Evolutionary conservation across 495 filamentous ascomycete species (phyloP).

Genomic region (Tuber borchii): DNA sequence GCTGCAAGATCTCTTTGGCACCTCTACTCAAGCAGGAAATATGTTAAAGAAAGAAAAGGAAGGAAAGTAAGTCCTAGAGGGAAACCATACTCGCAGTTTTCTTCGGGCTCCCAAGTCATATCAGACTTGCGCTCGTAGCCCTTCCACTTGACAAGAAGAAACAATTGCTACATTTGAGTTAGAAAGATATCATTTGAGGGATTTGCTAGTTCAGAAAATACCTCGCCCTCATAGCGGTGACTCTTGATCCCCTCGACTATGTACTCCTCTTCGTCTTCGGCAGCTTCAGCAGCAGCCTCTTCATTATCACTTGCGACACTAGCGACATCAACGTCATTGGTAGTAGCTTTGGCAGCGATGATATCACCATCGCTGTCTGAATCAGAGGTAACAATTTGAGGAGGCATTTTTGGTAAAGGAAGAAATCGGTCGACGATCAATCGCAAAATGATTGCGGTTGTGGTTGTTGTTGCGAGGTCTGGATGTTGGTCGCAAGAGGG

Average conservation of each 20-base stretch:
- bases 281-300: slow-evolving; percentile 28
- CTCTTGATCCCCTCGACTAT: slow-evolving; percentile 55
- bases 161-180: slow-evolving; percentile 37
- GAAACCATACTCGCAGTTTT: slow-evolving; percentile 49
- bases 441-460: not conserved
- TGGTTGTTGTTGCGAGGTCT: not conserved
- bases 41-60: slow-evolving; percentile 46
- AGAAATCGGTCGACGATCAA: not conserved
- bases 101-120: slow-evolving; percentile 57
- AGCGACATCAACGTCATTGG: slow-evolving; percentile 13
- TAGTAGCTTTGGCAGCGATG: slow-evolving; percentile 31
- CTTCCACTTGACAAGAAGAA: slow-evolving; percentile 57
- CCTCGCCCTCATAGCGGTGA: slow-evolving; percentile 50
- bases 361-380: slow-evolving; percentile 37
- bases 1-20: slow-evolving; percentile 50
- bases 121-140: slow-evolving; percentile 56
- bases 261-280: slow-evolving; percentile 45
- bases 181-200: slow-evolving; percentile 34
- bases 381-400: slow-evolving; percentile 29
- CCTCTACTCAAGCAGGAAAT: slow-evolving; percentile 48
- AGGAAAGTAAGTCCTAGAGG: not conserved
- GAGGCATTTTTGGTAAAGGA: slow-evolving; percentile 20
- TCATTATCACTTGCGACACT: slow-evolving; percentile 17
- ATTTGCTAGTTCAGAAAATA: slow-evolving; percentile 35
- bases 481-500: not conserved